These are phyloP conservation scores for Lavandula angustifolia DNA, from an alignment of 257 asterid species.

Conservation along the genomic window DNA sequence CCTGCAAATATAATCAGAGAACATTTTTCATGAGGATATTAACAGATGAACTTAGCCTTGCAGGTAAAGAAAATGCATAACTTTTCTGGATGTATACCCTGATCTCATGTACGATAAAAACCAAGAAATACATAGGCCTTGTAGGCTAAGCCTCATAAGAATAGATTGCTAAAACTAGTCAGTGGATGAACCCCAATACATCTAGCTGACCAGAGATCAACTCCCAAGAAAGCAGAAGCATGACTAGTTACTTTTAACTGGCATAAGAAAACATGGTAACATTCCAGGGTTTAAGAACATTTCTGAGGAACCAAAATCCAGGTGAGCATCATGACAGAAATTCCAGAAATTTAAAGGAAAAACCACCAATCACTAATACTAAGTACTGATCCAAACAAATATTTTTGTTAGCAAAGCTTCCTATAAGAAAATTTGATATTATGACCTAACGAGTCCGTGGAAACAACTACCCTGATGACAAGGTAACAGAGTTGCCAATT, in stretches of 20 bases:
- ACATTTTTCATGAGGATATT: conserved; percentile 2
- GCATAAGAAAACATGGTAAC: no score
- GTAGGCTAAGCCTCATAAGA: background rate
- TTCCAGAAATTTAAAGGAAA: no score
- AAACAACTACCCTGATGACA: no score
- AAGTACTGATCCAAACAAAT: no score
- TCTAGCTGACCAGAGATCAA: background rate
- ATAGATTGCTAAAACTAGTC: background rate
- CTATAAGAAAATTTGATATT: no score
- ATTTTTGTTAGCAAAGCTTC: no score
- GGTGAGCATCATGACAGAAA: no score
- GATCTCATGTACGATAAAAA: background rate
- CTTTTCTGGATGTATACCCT: conserved; percentile 1
- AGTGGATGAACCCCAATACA: background rate
- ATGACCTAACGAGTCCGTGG: no score
- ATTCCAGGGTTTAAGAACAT: conserved; percentile 4
- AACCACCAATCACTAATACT: no score
- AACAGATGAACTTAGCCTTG: conserved; percentile 25
- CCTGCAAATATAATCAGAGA: conserved; percentile 53
- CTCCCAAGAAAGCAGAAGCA: background rate
- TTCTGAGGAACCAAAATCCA: conserved; percentile 10
- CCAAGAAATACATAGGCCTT: background rate
- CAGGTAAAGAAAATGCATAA: background rate
- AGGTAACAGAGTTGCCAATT: no score
- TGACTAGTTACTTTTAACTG: background rate